A percentile compares a stretch with the other conserved stretches of the same genome.
Evolutionary conservation across 2,329 filamentous ascomycete genomes (phyloP).

Genomic region (Botrytis fabae): DNA sequence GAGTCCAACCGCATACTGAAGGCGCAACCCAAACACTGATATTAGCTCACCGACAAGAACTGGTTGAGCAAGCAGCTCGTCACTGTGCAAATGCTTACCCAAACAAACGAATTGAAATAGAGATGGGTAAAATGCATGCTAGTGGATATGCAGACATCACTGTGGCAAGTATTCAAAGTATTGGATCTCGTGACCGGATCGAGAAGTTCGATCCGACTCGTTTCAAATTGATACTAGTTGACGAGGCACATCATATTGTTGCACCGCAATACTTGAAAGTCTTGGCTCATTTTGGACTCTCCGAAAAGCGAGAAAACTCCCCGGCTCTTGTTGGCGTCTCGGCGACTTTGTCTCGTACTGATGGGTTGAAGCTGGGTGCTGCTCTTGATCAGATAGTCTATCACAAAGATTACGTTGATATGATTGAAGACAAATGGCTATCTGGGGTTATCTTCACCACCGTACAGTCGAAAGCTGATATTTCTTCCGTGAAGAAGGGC

Average conservation of each 20-base stretch:
- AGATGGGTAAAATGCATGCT: slow-evolving; percentile 80
- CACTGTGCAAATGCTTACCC: slow-evolving; percentile 85
- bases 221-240: slow-evolving; percentile 91
- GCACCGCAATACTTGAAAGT: slow-evolving; percentile 74
- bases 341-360: slow-evolving; percentile 74
- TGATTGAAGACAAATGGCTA: slow-evolving; percentile 90
- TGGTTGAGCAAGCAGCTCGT: slow-evolving; percentile 88
- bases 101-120: slow-evolving; percentile 77
- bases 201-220: slow-evolving; percentile 73
- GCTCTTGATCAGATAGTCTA: slow-evolving; percentile 96
- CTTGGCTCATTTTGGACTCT: slow-evolving; percentile 76
- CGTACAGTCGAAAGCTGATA: slow-evolving; percentile 77
- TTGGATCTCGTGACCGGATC: slow-evolving; percentile 75
- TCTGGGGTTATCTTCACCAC: slow-evolving; percentile 93
- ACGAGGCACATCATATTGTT: slow-evolving; percentile 96
- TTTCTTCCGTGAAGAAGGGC: slow-evolving; percentile 66
- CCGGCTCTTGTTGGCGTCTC: slow-evolving; percentile 86
- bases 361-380: slow-evolving; percentile 77
- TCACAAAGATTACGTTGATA: slow-evolving; percentile 79
- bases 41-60: slow-evolving; percentile 85
- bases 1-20: slow-evolving; percentile 58
- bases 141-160: slow-evolving; percentile 87
- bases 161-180: slow-evolving; percentile 83
- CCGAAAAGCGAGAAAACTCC: slow-evolving; percentile 49
- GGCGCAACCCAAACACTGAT: slow-evolving; percentile 78